These are phyloP conservation scores for Fraxinus latifolia DNA, from an alignment of 305 asterid genomes.

Conservation along the genomic window DNA sequence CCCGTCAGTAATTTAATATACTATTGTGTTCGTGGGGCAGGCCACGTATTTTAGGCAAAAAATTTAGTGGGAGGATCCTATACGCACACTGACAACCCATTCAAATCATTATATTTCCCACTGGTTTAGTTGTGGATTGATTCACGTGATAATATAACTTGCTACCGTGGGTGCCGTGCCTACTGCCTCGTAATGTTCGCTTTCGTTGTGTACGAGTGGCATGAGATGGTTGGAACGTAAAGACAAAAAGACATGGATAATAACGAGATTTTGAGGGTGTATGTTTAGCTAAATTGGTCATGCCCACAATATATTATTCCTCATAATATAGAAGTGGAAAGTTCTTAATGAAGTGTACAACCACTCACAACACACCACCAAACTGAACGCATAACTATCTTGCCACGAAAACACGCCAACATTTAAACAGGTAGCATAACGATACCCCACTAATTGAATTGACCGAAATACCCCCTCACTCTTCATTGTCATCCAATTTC, in stretches of 20 bases:
- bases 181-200: slow-evolving; percentile 41
- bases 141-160: slow-evolving; percentile 7
- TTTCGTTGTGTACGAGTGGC: slow-evolving; percentile 42
- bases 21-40: neutral
- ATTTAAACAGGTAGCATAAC: slow-evolving; percentile 17
- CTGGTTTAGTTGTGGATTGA: neutral
- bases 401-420: slow-evolving; percentile 72
- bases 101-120: neutral
- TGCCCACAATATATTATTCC: slow-evolving; percentile 31
- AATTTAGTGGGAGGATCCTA: neutral
- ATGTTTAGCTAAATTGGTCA: slow-evolving; percentile 21
- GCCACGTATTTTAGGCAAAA: neutral
- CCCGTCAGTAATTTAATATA: neutral
- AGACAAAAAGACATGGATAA: slow-evolving; percentile 41
- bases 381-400: slow-evolving; percentile 42
- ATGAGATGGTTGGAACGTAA: slow-evolving; percentile 28
- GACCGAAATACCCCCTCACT: slow-evolving; percentile 39
- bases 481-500: neutral
- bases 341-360: slow-evolving; percentile 17
- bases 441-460: neutral
- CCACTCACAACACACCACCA: slow-evolving; percentile 55
- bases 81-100: neutral
- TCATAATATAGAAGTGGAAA: neutral
- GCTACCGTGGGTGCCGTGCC: slow-evolving; percentile 16
- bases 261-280: slow-evolving; percentile 23